Percentiles rank a stretch among this genome's conserved stretches.
Conservation (phyloP, 352 stramenopile species). For the Pythium myriotylum region DNA sequence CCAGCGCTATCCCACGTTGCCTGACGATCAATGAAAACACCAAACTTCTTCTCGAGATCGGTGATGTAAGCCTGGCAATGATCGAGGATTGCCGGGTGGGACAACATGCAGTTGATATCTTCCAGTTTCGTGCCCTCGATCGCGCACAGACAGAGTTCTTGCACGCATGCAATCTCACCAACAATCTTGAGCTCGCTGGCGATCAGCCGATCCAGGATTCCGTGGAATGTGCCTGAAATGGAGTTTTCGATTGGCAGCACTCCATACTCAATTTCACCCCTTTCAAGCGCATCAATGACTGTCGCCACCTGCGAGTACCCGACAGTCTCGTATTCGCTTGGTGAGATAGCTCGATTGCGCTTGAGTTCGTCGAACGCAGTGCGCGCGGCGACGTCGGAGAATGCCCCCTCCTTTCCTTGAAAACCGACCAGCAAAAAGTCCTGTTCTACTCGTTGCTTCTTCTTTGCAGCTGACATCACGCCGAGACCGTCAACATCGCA, state of each 20-base stretch:
- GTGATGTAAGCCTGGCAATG: constrained; percentile 71
- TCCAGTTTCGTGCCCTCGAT: constrained; percentile 39
- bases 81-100: constrained; percentile 64
- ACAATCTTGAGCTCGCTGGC: constrained; percentile 71
- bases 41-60: constrained; percentile 55
- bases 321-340: constrained; percentile 60
- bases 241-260: constrained; percentile 77
- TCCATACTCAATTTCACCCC: constrained; percentile 58
- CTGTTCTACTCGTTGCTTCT: constrained; percentile 27
- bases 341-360: constrained; percentile 39
- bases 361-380: constrained; percentile 63
- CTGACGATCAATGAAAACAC: constrained; percentile 61
- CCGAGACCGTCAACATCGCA: constrained; percentile 4
- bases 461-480: neutral
- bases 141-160: constrained; percentile 66
- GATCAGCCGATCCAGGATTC: constrained; percentile 67
- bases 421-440: constrained; percentile 69
- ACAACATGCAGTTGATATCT: constrained; percentile 60
- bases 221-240: constrained; percentile 74
- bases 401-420: constrained; percentile 72
- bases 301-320: constrained; percentile 56
- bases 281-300: constrained; percentile 60
- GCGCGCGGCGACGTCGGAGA: constrained; percentile 66
- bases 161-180: constrained; percentile 65
- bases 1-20: constrained; percentile 69